phyloP scores from a whole-genome alignment of 2,329 filamentous ascomycete species.

The Talaromyces pinophilus region DNA sequence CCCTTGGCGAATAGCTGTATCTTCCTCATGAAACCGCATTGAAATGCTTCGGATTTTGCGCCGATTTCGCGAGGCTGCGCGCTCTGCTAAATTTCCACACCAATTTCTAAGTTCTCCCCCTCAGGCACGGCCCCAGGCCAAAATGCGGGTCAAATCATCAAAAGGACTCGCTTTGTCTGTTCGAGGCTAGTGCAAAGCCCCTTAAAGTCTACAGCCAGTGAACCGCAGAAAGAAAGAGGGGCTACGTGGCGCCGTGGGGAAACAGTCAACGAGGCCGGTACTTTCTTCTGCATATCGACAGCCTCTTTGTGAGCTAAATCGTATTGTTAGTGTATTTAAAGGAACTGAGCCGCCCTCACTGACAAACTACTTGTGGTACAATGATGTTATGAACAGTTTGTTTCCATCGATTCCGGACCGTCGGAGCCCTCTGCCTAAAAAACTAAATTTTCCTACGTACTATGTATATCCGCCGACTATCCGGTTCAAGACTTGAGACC shows the following conservation, averaged over 20 bases:
- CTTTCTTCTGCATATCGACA: constrained; percentile 1
- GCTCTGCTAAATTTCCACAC: not conserved
- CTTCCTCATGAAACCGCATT: not conserved
- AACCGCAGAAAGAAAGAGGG: constrained; percentile 8
- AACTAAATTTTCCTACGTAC: not conserved
- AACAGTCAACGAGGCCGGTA: constrained; percentile 4
- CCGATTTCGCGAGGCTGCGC: not conserved
- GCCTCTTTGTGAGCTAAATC: not conserved
- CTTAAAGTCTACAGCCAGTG: not conserved
- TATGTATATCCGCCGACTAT: not conserved
- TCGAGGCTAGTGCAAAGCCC: constrained; percentile 1
- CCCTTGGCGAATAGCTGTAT: not conserved
- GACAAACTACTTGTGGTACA: not conserved
- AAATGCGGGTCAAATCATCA: not conserved
- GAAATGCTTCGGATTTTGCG: not conserved
- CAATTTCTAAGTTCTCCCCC: not conserved
- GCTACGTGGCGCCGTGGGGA: constrained; percentile 13
- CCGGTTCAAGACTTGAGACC: not conserved
- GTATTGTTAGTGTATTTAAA: not conserved
- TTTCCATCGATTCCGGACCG: not conserved
- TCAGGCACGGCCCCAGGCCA: constrained; percentile 2
- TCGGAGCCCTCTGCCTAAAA: not conserved
- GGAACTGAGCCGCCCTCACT: not conserved
- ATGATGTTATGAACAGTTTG: not conserved
- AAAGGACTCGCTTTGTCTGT: constrained; percentile 1